Base-by-base conservation (phyloP, 176 grass and related monocot genomes). In the Areca catechu region DNA sequence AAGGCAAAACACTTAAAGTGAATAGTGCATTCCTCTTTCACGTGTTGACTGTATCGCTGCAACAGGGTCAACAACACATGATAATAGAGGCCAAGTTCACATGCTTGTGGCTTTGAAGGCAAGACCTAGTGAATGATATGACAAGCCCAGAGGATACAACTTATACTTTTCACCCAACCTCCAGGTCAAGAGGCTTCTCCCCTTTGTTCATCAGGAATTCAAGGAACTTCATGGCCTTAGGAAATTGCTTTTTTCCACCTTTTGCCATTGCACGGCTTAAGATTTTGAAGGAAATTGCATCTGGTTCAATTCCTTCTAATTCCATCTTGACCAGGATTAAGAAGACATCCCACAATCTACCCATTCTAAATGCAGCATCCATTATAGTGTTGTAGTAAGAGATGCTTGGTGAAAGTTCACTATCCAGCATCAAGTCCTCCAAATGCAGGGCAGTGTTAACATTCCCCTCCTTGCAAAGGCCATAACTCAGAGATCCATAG, bases 351-450 rank as follows among this genome's bases (percentile, higher is more conserved):
- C 57, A 66, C 51, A 66, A 48, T 37, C 14, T 65, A 18, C 63
- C 30, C 60, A 50, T 72, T 64, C 63, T 29, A 63, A 70, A 72
- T 60, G 56, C 34, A 58, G 76, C 68, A 53, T 37, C 30, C 57
- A 71, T 65, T 22, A 71, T 59, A 14, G 53, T 63, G 30, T 78
- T 78, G 52, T 78, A 78, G 43, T 71, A 78, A n/a, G 56, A 65
- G 54, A 71, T 63, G 18, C 16, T 71, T 51, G 75, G 75, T 16
- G 2, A 65, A 48, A 58, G 20, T 49, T 24, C 57, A 52, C 20
- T 47, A 15, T 77, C 52, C 15, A 50, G 16, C 66, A 70, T 78
- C 24, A 16, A 19, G 4, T 54, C 10, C 58, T 68, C 59, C 57
- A 77, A 22, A 24, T 47, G 19, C 49, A 56, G 28, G 22, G 75